Evolutionary conservation across 148 eudicot species (phyloP).

Genomic region (Silene uniflora): DNA sequence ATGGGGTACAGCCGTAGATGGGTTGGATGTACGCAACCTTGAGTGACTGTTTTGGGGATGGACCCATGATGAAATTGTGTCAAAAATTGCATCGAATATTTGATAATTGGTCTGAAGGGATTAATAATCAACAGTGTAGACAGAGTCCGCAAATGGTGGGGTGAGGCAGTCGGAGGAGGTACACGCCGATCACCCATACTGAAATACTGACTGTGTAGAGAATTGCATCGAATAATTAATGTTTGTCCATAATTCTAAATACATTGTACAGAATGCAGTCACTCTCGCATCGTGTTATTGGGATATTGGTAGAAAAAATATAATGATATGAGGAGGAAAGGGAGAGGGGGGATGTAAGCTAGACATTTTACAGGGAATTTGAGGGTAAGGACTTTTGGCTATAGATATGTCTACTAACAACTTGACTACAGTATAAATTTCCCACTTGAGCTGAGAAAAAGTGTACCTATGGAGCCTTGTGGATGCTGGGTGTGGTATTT

Average conservation of each 20-base stretch:
- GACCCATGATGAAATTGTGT: no score
- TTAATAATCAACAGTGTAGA: no score
- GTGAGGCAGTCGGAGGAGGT: no score
- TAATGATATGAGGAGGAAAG: neutral
- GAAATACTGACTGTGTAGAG: neutral
- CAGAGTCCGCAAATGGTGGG: no score
- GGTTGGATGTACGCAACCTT: no score
- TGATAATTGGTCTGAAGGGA: no score
- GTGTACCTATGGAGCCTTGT: slow-evolving; percentile 11
- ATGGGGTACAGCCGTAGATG: no score
- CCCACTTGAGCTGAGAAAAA: slow-evolving; percentile 15
- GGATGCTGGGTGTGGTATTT: slow-evolving; percentile 10
- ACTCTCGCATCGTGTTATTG: slow-evolving; percentile 23
- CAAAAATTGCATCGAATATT: no score
- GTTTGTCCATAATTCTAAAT: slow-evolving; percentile 4
- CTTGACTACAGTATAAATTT: slow-evolving; percentile 23
- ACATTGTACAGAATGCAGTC: slow-evolving; percentile 22
- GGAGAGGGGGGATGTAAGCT: no score
- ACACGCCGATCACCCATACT: no score
- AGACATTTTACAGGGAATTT: slow-evolving; percentile 21
- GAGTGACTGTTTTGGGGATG: no score
- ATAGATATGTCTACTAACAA: slow-evolving; percentile 8
- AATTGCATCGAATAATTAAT: neutral
- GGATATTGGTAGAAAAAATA: slow-evolving; percentile 11
- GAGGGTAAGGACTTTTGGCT: slow-evolving; percentile 14